Evolutionary conservation across 2,329 filamentous ascomycete species (phyloP), one percentile per base, ranked within the genome.

Genomic region (Botrytis squamosa): DNA sequence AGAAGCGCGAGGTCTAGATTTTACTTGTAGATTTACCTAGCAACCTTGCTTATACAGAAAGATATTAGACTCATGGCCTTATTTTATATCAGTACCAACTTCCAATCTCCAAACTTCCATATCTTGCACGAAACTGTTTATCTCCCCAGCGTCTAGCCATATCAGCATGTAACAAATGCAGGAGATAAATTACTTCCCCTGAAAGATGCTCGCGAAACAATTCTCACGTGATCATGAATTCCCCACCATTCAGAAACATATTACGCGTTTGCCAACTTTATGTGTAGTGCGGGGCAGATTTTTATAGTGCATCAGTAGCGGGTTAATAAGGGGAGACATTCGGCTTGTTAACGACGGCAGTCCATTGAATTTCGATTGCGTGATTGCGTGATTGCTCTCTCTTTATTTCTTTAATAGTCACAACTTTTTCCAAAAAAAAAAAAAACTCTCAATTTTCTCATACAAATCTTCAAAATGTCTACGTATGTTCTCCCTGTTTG

Each of bases 201-300:
- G 49, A 68, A 29, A 42, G 52, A 40, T 25, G 29, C 44, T 55
- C 46, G 69, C 42, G 33, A 42, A 33, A 65, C 1, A 42, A 22
- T 3, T 4, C 10, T 29, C 42, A 65, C 69, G 69, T 65, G 69
- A 71, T 71, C 49, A 4, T 42, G 1, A 20, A 8, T 16, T 52
- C 29, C 69, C 69, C 69, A 71, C 69, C 59, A 71, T 52, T 16
- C 25, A 52, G 33, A 22, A 68, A 40, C 46, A 9, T 20, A 10
- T 44, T 36, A 70, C 29, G 55, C 68, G n/a, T 60, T 70, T 62
- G 52, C n/a, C 36, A 60, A 46, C 42, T 70, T 62, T 63, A 40
- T 49, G 49, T n/a, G 33, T 68, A 60, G 63, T 72, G 70, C 70
- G 70, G 70, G 70, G 70, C 70, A 72, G 70, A 25, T 49, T 68